Base-by-base conservation (phyloP, 768 basidiomycete species). In the Russula sp. region DNA sequence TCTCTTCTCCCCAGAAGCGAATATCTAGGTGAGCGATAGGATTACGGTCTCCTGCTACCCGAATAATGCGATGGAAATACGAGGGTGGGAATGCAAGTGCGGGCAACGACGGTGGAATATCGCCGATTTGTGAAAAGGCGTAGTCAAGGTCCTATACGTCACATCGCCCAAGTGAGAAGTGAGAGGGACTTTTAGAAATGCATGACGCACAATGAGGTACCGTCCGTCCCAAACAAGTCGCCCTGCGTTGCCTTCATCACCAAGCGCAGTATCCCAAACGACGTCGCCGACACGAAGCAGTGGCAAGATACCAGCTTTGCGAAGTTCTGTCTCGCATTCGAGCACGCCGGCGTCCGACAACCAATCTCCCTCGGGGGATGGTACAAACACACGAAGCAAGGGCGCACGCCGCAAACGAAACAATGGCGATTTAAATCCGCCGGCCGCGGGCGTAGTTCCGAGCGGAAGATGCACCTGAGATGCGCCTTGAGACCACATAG, bases 331-430 rank as follows among this genome's bases (percentile, higher is more conserved):
- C 73, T 94, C 92, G 72, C 92, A 93, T 69, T 89, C 87, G 61
- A 92, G 70, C 22, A 94, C 85, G 63, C 89, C 88, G 68, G 83
- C 80, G 73, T 94, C 92, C 11, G 87, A 88, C 52, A 94, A 76
- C 92, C 92, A 94, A 67, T 89, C 87, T 8, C 91, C 91, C 59
- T 92, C 90, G 0, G 89, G 89, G 10, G 88, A 90, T 22, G 91
- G 92, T 4, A 94, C 89, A 70, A 92, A 94, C 40, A 91, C 89
- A 24, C 89, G 78, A 66, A 94, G 71, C 22, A 93, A 76, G 26
- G 90, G 90, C 2, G 92, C 91, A 16, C 90, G 86, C 18, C 86
- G 81, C 10, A 80, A 72, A 34, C 84, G 79, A 79, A 86, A 88
- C 57, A 94, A 77, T 8, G 92, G 88, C 0, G 89, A 92, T 49